phyloP scores from a whole-genome alignment of 2,329 filamentous ascomycete genomes.

The Aspergillus ochraceoroseus region DNA sequence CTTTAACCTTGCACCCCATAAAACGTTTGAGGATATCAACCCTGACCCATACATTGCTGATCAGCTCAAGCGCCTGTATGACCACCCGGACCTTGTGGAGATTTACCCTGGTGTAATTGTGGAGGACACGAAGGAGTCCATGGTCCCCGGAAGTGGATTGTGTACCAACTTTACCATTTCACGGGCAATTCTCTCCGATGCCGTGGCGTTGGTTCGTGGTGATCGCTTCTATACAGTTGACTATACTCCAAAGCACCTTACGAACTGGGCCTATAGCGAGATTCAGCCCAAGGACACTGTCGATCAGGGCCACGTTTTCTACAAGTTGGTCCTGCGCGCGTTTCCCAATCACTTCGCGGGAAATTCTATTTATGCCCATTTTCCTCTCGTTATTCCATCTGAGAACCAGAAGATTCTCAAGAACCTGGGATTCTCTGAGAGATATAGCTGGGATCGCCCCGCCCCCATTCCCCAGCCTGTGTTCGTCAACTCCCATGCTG shows the following conservation, averaged over 20 bases:
- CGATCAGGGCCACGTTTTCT: slow-evolving; percentile 49
- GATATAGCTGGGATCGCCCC: slow-evolving; percentile 41
- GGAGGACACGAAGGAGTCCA: slow-evolving; percentile 52
- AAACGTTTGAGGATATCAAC: slow-evolving; percentile 51
- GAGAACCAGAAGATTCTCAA: slow-evolving; percentile 46
- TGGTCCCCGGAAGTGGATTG: slow-evolving; percentile 46
- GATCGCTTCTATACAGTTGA: slow-evolving; percentile 48
- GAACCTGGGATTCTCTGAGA: slow-evolving; percentile 38
- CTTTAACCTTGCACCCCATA: slow-evolving; percentile 50
- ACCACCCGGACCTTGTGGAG: slow-evolving; percentile 52
- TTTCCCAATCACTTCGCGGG: slow-evolving; percentile 48
- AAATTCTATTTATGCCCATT: slow-evolving; percentile 49
- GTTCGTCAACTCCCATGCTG: slow-evolving; percentile 45
- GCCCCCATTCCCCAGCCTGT: slow-evolving; percentile 31
- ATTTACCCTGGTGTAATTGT: slow-evolving; percentile 56
- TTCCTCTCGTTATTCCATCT: slow-evolving; percentile 46
- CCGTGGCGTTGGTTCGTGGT: slow-evolving; percentile 45
- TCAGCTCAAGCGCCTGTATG: slow-evolving; percentile 47
- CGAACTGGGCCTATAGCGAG: slow-evolving; percentile 45
- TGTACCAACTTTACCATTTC: slow-evolving; percentile 48
- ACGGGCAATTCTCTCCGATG: slow-evolving; percentile 45
- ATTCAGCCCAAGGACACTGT: slow-evolving; percentile 43
- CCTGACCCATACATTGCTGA: slow-evolving; percentile 46
- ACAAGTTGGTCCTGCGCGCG: slow-evolving; percentile 50
- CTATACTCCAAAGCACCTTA: slow-evolving; percentile 43